Evolutionary conservation across 805 yeast species (phyloP), one percentile per base, ranked within the genome.

Genomic region (Yamadazyma olivae): DNA sequence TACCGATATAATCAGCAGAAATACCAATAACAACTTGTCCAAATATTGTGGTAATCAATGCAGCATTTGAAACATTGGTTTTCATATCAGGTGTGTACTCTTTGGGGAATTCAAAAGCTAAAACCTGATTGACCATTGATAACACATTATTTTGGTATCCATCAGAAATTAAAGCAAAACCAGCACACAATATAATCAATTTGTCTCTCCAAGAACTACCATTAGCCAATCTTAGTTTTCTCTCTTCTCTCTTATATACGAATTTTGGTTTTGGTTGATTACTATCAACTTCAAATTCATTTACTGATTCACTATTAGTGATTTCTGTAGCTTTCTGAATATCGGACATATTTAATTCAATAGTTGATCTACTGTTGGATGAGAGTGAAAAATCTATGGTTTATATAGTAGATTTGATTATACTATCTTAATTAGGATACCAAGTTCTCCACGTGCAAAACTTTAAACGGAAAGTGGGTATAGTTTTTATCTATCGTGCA

Each of bases 81-180:
- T 75, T 72, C 66, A 81, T 59, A 18, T 61, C 50, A 12, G 74
- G 48, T 30, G 57, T 57, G 46, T 73, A 75, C 3, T 56, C 56
- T 32, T 62, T 52, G 4, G 79, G 79, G 48, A 68, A 75, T 41
- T 63, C 51, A 13, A 51, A 46, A 7, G 79, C 61, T 50, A 81
- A 79, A 10, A 79, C 71, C 15, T 71, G 60, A 55, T 82, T 83
- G 46, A 73, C 49, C 81, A 81, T 79, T 3, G 86, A 74, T 86
- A 83, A 81, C 43, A 81, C 71, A 47, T 77, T 80, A 52, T 83
- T 83, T 54, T 81, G 87, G 57, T 83, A 83, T 3, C 90, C 90
- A 59, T 84, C 93, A 16, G 84, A 76, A 49, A 82, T 75, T 51
- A 84, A 69, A 0, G 90, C 93, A 44, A 77, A 80, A 10, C 93